These are phyloP conservation scores for Chaetomium fimeti DNA, from an alignment of 495 filamentous ascomycete genomes.

Conservation along the genomic window DNA sequence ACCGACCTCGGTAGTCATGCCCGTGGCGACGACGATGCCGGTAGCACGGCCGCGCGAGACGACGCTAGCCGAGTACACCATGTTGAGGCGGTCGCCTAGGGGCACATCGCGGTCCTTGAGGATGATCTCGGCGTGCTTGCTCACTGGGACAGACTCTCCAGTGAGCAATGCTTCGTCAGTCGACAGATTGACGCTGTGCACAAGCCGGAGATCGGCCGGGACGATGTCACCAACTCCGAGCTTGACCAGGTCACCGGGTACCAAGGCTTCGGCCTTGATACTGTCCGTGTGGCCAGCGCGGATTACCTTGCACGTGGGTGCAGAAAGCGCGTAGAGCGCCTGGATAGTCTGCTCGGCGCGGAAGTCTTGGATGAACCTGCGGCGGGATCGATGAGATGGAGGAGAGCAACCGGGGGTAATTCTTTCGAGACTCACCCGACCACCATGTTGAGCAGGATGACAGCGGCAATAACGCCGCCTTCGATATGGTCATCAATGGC, in stretches of 20 bases:
- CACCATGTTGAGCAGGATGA: slow-evolving; percentile 78
- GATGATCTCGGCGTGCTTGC: slow-evolving; percentile 40
- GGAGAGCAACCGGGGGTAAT: background rate
- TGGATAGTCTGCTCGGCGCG: slow-evolving; percentile 86
- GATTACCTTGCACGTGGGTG: slow-evolving; percentile 73
- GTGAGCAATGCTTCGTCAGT: slow-evolving; percentile 51
- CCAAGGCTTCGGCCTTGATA: slow-evolving; percentile 63
- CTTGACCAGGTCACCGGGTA: slow-evolving; percentile 76
- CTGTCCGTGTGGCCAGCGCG: slow-evolving; percentile 62
- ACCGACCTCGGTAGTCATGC: slow-evolving; percentile 81
- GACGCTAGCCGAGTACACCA: slow-evolving; percentile 66
- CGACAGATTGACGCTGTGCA: slow-evolving; percentile 71
- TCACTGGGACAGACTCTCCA: slow-evolving; percentile 61
- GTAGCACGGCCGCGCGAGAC: slow-evolving; percentile 65
- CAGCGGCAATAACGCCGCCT: slow-evolving; percentile 76
- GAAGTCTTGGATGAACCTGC: slow-evolving; percentile 76
- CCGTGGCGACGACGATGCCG: slow-evolving; percentile 63
- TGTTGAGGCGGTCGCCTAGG: slow-evolving; percentile 65
- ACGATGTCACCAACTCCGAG: slow-evolving; percentile 80
- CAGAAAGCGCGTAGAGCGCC: slow-evolving; percentile 70
- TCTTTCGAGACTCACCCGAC: slow-evolving; percentile 44
- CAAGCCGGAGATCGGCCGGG: slow-evolving; percentile 71
- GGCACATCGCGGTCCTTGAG: slow-evolving; percentile 48
- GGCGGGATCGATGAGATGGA: background rate
- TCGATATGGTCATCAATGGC: slow-evolving; percentile 79